A percentile compares a stretch with the other conserved stretches of the same genome.
These are phyloP conservation scores for Alectoria sarmentosa DNA, from an alignment of 495 filamentous ascomycete genomes.

Conservation along the genomic window DNA sequence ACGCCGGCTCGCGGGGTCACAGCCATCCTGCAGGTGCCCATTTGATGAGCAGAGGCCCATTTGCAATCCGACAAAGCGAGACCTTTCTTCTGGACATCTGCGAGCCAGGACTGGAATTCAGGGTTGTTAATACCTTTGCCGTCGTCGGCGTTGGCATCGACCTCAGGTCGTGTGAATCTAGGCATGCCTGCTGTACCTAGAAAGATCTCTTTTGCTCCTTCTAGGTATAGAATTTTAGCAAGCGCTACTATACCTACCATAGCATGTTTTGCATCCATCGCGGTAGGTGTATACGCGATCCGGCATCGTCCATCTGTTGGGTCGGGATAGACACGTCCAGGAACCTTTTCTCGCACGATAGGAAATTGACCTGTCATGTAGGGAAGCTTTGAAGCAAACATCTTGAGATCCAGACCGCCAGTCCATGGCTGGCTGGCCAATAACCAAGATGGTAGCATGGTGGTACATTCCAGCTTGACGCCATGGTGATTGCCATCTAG, in stretches of 20 bases:
- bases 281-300: conserved; percentile 60
- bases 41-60: conserved; percentile 74
- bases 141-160: conserved; percentile 20
- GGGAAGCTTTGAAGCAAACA: conserved; percentile 50
- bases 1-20: conserved; percentile 51
- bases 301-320: conserved; percentile 54
- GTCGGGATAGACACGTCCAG: conserved; percentile 69
- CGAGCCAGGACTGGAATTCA: conserved; percentile 61
- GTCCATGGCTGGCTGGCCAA: conserved; percentile 56
- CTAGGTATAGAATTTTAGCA: conserved; percentile 68
- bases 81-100: conserved; percentile 49
- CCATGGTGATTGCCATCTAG: conserved; percentile 78
- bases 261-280: conserved; percentile 61
- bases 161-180: conserved; percentile 54
- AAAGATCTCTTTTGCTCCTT: conserved; percentile 73
- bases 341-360: conserved; percentile 62
- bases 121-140: conserved; percentile 50
- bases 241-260: conserved; percentile 63
- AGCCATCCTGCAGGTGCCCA: conserved; percentile 86
- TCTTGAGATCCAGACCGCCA: conserved; percentile 60
- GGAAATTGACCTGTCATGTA: conserved; percentile 62
- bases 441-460: conserved; percentile 56
- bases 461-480: conserved; percentile 65
- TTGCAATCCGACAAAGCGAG: conserved; percentile 37
- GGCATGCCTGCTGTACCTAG: conserved; percentile 50